Evolutionary conservation across 106 monocot genomes (phyloP), one percentile per base, ranked within the genome.

Genomic region (Hemerocallis citrina): DNA sequence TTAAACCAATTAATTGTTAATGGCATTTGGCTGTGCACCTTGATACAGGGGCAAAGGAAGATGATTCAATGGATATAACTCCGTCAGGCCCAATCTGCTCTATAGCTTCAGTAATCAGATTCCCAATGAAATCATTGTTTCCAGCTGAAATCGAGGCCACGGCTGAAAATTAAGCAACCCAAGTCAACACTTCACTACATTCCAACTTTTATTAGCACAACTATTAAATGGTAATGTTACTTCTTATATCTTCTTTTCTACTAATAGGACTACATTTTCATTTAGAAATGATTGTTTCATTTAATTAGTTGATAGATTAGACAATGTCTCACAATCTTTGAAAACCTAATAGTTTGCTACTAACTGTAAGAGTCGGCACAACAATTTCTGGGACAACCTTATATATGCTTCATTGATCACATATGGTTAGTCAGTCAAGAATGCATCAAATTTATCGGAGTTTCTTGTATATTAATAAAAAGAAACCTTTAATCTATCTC

Each of bases 61-160:
- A 93, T 67, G 88, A 85, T 70, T 93, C 92, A 45, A 93, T 88
- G 54, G 64, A 66, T 23, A 93, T 88, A 20, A 98, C 72, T 57
- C 96, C 96, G 77, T 91, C 85, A 55, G 58, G 79, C 63, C 96
- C 91, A 74, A 98, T 88, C 45, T 69, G 67, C 59, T 79, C 84
- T 35, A 85, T 65, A 31, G 92, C 88, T 64, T 85, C 63, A 39
- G 92, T 78, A 55, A 93, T 88, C 37, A 93, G 57, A 71, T 69
- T 64, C 16, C 92, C 92, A 77, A 93, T 63, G 55, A 84, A 93
- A 30, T 85, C 79, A 66, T 93, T 79, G 67, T 93, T 93, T 36
- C 92, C 85, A 67, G 88, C 74, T 59, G 92, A 76, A 39, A 93
- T 79, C 36, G 88, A 70, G 52, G 92, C 92, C 39, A 93, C 71